phyloP scores from a whole-genome alignment of 1,139 yeast species.

The Hansenula sp. region DNA sequence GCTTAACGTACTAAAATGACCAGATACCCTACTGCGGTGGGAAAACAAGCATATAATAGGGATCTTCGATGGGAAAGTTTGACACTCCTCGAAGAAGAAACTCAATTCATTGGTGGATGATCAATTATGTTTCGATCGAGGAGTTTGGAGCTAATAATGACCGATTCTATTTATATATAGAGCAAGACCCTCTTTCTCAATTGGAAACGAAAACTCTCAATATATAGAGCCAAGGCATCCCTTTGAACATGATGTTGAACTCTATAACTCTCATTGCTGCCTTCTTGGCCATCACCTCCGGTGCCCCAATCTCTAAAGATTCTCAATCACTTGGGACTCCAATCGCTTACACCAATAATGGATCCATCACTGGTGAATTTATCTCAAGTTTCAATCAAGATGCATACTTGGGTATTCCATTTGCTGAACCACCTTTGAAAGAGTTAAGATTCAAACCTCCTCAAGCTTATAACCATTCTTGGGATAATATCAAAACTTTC shows the following conservation, averaged over 20 bases:
- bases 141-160: too few relatives aligned
- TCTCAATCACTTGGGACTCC: background rate
- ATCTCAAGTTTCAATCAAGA: slow-evolving; percentile 5
- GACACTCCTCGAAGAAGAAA: too few relatives aligned
- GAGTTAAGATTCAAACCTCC: slow-evolving; percentile 16
- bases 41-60: too few relatives aligned
- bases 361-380: background rate
- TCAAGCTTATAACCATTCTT: slow-evolving; percentile 5
- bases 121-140: too few relatives aligned
- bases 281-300: background rate
- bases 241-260: background rate
- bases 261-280: background rate
- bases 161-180: too few relatives aligned
- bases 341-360: background rate
- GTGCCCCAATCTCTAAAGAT: background rate
- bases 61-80: too few relatives aligned
- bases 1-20: too few relatives aligned
- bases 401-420: slow-evolving; percentile 18
- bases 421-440: slow-evolving; percentile 19
- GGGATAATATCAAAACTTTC: slow-evolving; percentile 4
- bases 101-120: too few relatives aligned
- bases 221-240: too few relatives aligned
- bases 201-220: too few relatives aligned
- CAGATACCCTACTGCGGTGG: too few relatives aligned
- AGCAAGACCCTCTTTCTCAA: too few relatives aligned